Conservation (phyloP, 768 basidiomycete genomes). For the Trametes maxima region DNA sequence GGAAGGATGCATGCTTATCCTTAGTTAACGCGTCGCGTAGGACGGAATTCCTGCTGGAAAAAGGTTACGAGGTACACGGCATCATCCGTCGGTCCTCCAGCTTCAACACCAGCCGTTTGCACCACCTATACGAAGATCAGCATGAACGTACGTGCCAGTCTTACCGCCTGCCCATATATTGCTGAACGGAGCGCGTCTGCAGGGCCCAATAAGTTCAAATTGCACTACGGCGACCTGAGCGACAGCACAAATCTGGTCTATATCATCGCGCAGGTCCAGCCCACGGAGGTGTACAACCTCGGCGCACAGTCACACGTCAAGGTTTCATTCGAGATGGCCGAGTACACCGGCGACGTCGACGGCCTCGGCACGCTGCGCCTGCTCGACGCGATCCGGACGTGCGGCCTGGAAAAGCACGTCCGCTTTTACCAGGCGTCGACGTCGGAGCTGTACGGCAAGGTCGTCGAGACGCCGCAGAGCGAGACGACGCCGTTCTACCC, state of each 20-base stretch:
- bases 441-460: constrained; percentile 96
- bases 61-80: constrained; percentile 92
- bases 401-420: constrained; percentile 89
- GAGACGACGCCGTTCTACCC: constrained; percentile 99
- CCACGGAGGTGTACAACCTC: constrained; percentile 96
- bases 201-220: constrained; percentile 78
- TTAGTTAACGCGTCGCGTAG: constrained; percentile 40
- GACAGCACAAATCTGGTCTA: constrained; percentile 98
- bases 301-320: constrained; percentile 99
- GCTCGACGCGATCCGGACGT: constrained; percentile 94
- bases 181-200: not conserved
- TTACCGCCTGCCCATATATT: not conserved
- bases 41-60: constrained; percentile 79
- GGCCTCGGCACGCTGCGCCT: constrained; percentile 93
- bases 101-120: constrained; percentile 95
- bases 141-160: constrained; percentile 71
- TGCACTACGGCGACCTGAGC: constrained; percentile 91
- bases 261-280: constrained; percentile 92
- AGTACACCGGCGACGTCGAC: constrained; percentile 98
- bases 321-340: constrained; percentile 99
- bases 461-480: constrained; percentile 92
- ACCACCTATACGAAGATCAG: constrained; percentile 91
- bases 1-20: not conserved
- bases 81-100: constrained; percentile 97
- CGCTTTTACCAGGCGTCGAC: constrained; percentile 98